Evolutionary conservation across 2,329 filamentous ascomycete species (phyloP).

Genomic region (Trichoderma arundinaceum): DNA sequence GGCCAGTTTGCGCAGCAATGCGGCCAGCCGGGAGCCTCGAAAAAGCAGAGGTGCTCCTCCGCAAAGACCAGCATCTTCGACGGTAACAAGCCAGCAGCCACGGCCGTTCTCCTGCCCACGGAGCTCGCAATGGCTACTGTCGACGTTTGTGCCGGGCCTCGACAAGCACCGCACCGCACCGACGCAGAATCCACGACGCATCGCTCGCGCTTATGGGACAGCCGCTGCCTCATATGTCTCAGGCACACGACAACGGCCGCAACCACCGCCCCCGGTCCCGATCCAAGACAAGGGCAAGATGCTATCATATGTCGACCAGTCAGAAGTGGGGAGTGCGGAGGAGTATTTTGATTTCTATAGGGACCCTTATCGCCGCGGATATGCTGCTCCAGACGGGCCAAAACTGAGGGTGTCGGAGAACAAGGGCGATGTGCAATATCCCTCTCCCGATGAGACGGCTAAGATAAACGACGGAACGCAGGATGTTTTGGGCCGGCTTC

Average conservation of each 20-base stretch:
- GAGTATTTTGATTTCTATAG: conserved; percentile 59
- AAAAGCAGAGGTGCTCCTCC: conserved; percentile 34
- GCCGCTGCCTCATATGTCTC: conserved; percentile 36
- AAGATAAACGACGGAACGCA: conserved; percentile 45
- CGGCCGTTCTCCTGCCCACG: conserved; percentile 40
- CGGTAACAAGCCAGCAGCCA: conserved; percentile 9
- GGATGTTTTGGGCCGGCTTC: conserved; percentile 48
- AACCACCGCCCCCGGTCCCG: conserved; percentile 27
- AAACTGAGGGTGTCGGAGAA: conserved; percentile 57
- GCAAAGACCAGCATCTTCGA: conserved; percentile 32
- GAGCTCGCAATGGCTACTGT: conserved; percentile 50
- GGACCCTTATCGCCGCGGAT: conserved; percentile 61
- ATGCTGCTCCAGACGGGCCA: conserved; percentile 57
- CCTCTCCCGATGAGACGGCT: conserved; percentile 50
- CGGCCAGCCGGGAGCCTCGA: conserved; percentile 39
- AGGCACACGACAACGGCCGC: conserved; percentile 30
- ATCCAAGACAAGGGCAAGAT: conserved; percentile 51
- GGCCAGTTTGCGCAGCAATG: conserved; percentile 26
- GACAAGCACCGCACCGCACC: conserved; percentile 34
- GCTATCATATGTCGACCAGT: conserved; percentile 58
- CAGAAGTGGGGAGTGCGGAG: conserved; percentile 55
- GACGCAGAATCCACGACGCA: conserved; percentile 19
- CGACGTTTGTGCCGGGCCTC: conserved; percentile 47
- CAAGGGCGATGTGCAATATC: conserved; percentile 55
- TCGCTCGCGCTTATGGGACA: conserved; percentile 39